Percentiles rank a stretch among this genome's conserved stretches.
Evolutionary conservation across 1,139 yeast species (phyloP).

Genomic region (Geotrichum citri-aurantii): DNA sequence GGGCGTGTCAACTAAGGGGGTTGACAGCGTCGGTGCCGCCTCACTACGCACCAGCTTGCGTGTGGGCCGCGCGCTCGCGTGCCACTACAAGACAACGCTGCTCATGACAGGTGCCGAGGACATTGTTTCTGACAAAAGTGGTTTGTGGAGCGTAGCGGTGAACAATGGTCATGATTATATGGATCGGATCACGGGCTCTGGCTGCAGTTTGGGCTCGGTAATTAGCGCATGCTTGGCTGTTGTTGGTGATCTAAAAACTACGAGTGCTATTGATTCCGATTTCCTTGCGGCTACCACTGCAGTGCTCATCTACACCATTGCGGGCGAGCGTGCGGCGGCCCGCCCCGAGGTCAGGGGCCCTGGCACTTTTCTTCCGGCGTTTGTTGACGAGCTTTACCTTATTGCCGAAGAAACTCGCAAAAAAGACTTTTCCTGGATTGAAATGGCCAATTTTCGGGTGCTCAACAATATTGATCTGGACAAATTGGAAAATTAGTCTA

Average conservation of each 20-base stretch:
- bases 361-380: constrained; percentile 46
- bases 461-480: not conserved
- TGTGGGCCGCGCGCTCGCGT: constrained; percentile 56
- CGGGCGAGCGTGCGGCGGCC: constrained; percentile 46
- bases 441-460: constrained; percentile 15
- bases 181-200: constrained; percentile 81
- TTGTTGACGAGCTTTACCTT: constrained; percentile 43
- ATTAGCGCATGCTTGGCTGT: constrained; percentile 55
- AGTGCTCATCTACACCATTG: constrained; percentile 54
- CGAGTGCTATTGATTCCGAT: constrained; percentile 29
- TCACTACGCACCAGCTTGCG: constrained; percentile 36
- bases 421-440: constrained; percentile 23
- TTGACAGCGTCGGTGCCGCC: constrained; percentile 35
- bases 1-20: constrained; percentile 21
- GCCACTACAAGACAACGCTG: constrained; percentile 53
- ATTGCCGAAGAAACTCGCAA: constrained; percentile 17
- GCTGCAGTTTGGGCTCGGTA: constrained; percentile 76
- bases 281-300: constrained; percentile 55
- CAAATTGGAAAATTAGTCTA: not conserved
- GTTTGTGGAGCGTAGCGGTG: constrained; percentile 33
- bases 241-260: constrained; percentile 31
- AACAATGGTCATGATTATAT: constrained; percentile 62
- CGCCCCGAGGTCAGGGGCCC: constrained; percentile 37
- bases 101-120: constrained; percentile 63
- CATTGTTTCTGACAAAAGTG: constrained; percentile 43